A percentile compares a stretch with the other conserved stretches of the same genome.
phyloP scores from a whole-genome alignment of 257 asterid species.

The Handroanthus guayacan region DNA sequence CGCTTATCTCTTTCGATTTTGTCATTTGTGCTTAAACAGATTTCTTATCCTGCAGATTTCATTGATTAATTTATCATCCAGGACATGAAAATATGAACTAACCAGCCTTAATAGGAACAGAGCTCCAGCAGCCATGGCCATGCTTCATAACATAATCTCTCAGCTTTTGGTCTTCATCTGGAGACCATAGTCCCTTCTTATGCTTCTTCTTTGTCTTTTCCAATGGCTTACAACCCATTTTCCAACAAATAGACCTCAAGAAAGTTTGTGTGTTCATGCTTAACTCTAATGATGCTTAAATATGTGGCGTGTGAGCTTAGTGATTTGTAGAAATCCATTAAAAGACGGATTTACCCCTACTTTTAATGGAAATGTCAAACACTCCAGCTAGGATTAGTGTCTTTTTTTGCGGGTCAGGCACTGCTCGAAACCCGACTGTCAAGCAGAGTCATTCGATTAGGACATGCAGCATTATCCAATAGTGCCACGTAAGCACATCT shows the following conservation, averaged over 20 bases:
- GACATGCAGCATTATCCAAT: too few relatives aligned
- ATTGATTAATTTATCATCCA: not conserved
- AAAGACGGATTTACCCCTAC: too few relatives aligned
- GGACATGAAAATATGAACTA: slow-evolving; percentile 5
- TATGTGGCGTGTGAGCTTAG: too few relatives aligned
- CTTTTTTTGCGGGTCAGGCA: too few relatives aligned
- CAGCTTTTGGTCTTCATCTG: slow-evolving; percentile 78
- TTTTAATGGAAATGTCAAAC: too few relatives aligned
- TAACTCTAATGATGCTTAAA: too few relatives aligned
- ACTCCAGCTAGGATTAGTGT: too few relatives aligned
- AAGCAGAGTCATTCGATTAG: too few relatives aligned
- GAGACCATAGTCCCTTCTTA: slow-evolving; percentile 78
- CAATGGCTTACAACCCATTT: slow-evolving; percentile 43
- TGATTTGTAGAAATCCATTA: too few relatives aligned
- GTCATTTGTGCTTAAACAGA: not conserved
- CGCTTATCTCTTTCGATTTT: too few relatives aligned
- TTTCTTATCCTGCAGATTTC: not conserved
- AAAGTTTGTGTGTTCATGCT: not conserved
- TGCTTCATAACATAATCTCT: slow-evolving; percentile 52
- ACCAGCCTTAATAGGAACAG: slow-evolving; percentile 75
- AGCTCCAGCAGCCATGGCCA: slow-evolving; percentile 80
- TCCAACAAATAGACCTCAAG: not conserved
- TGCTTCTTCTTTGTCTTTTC: slow-evolving; percentile 61
- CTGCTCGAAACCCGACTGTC: too few relatives aligned
- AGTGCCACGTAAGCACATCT: too few relatives aligned